These are phyloP conservation scores for Xylaria curta DNA, from an alignment of 495 filamentous ascomycete species.

Conservation along the genomic window DNA sequence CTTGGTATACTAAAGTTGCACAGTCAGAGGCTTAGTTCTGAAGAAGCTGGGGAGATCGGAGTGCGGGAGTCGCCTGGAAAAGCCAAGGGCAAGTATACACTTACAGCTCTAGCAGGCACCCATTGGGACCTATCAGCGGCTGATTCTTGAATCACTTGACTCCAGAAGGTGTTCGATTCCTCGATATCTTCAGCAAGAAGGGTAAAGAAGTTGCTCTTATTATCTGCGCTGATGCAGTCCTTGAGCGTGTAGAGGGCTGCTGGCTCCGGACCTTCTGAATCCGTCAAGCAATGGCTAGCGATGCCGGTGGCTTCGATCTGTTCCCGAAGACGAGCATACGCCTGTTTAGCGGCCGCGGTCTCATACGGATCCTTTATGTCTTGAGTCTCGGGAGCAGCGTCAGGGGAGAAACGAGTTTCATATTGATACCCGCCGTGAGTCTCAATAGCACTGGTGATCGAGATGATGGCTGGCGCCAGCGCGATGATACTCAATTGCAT, in stretches of 20 bases:
- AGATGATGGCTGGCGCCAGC: slow-evolving; percentile 1
- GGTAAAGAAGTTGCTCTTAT: slow-evolving; percentile 25
- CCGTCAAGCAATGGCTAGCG: slow-evolving; percentile 14
- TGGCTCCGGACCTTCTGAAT: not conserved
- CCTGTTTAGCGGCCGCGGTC: slow-evolving; percentile 16
- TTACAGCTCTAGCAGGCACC: slow-evolving; percentile 32
- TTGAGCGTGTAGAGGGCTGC: slow-evolving; percentile 25
- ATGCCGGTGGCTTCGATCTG: slow-evolving; percentile 24
- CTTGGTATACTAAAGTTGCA: slow-evolving; percentile 17
- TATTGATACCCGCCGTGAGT: slow-evolving; percentile 25
- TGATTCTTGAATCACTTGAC: slow-evolving; percentile 28
- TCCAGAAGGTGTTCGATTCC: slow-evolving; percentile 36
- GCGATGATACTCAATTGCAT: slow-evolving; percentile 19
- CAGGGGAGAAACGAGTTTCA: slow-evolving; percentile 26
- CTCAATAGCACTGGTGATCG: slow-evolving; percentile 15
- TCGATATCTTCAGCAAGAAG: slow-evolving; percentile 34
- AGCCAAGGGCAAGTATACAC: not conserved
- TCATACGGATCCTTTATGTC: slow-evolving; percentile 27
- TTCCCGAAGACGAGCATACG: slow-evolving; percentile 20
- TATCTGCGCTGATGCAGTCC: slow-evolving; percentile 24
- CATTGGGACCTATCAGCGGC: slow-evolving; percentile 26
- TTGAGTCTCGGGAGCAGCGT: slow-evolving; percentile 11
- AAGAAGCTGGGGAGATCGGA: not conserved
- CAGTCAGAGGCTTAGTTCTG: not conserved
- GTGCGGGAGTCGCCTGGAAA: slow-evolving; percentile 4